These are phyloP conservation scores for Pseudopyrenochaeta lycopersici DNA, from an alignment of 2,329 filamentous ascomycete genomes.

Conservation along the genomic window DNA sequence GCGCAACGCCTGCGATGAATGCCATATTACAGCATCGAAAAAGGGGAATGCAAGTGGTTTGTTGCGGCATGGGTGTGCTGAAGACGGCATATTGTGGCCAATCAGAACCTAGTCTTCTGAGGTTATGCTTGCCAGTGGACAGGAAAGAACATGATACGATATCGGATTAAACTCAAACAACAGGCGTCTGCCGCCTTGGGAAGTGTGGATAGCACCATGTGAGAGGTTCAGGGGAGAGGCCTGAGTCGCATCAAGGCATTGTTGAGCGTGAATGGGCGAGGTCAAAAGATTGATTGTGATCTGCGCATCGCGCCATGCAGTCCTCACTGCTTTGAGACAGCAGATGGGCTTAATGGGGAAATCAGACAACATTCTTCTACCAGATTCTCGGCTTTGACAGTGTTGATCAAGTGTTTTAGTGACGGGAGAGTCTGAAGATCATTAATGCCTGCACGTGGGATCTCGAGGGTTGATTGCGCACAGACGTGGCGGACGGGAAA, in stretches of 20 bases:
- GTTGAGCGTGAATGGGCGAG: slow-evolving; percentile 5
- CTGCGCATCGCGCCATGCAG: slow-evolving; percentile 20
- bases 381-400: slow-evolving; percentile 8
- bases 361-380: slow-evolving; percentile 9
- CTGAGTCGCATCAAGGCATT: slow-evolving; percentile 3
- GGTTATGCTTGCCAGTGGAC: neutral
- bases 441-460: slow-evolving; percentile 16
- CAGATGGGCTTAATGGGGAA: slow-evolving; percentile 17
- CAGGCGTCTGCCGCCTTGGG: slow-evolving; percentile 7
- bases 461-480: slow-evolving; percentile 9
- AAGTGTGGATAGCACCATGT: slow-evolving; percentile 1
- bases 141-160: slow-evolving; percentile 9
- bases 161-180: slow-evolving; percentile 17
- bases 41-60: slow-evolving; percentile 20
- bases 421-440: slow-evolving; percentile 6
- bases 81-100: slow-evolving; percentile 2
- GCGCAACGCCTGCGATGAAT: slow-evolving; percentile 3
- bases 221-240: slow-evolving; percentile 14
- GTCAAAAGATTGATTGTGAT: slow-evolving; percentile 16
- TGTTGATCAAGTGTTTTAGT: slow-evolving; percentile 17
- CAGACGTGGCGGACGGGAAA: slow-evolving; percentile 20
- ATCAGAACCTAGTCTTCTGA: slow-evolving; percentile 7
- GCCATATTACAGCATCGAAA: slow-evolving; percentile 16
- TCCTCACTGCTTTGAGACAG: slow-evolving; percentile 16
- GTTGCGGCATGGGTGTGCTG: slow-evolving; percentile 18